Evolutionary conservation across 2,329 filamentous ascomycete genomes (phyloP).

Genomic region (Tolypocladium album): DNA sequence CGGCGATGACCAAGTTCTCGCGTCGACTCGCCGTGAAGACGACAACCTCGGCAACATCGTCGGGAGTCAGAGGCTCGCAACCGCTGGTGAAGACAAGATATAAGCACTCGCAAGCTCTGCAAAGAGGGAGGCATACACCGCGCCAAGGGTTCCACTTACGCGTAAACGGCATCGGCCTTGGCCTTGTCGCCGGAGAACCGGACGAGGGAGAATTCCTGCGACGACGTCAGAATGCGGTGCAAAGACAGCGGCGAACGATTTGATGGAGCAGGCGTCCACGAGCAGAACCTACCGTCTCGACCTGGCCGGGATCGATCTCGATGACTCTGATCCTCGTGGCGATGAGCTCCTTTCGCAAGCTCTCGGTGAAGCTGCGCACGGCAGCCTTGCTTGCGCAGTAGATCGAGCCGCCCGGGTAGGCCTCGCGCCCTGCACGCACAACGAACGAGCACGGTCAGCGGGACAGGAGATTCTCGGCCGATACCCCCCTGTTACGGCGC

Average conservation of each 20-base stretch:
- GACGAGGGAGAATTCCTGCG: slow-evolving; percentile 74
- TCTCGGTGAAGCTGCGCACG: slow-evolving; percentile 73
- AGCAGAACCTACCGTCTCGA: slow-evolving; percentile 58
- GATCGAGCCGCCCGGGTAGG: slow-evolving; percentile 76
- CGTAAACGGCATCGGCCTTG: slow-evolving; percentile 85
- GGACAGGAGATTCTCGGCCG: background rate
- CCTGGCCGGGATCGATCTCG: slow-evolving; percentile 83
- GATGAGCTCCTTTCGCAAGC: slow-evolving; percentile 73
- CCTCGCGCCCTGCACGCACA: slow-evolving; percentile 50
- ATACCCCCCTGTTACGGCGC: background rate
- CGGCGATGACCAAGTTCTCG: slow-evolving; percentile 85
- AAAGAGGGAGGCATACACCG: background rate
- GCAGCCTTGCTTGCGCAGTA: slow-evolving; percentile 93
- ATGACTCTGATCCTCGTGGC: slow-evolving; percentile 73
- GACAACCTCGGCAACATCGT: slow-evolving; percentile 83
- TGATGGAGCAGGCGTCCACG: background rate
- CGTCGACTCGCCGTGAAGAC: slow-evolving; percentile 76
- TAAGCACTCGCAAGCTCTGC: background rate
- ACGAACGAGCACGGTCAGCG: background rate
- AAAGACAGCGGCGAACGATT: background rate
- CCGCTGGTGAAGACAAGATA: slow-evolving; percentile 33
- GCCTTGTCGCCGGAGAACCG: slow-evolving; percentile 79
- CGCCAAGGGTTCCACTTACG: slow-evolving; percentile 37
- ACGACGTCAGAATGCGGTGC: background rate
- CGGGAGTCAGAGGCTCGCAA: slow-evolving; percentile 73